These are phyloP conservation scores for Sporisorium exsertum DNA, from an alignment of 1,284 basidiomycete genomes.

Conservation along the genomic window DNA sequence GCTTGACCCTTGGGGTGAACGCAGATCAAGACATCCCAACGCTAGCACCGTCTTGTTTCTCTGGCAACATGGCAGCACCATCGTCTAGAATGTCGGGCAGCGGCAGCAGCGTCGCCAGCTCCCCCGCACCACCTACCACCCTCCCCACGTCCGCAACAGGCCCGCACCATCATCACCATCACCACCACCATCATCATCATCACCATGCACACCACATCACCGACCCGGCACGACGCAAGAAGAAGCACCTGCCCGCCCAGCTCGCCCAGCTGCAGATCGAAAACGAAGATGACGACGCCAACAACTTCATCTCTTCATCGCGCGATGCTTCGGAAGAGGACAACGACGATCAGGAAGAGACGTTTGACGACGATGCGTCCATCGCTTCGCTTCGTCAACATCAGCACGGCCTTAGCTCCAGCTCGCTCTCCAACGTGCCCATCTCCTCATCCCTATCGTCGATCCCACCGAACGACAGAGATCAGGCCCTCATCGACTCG, in stretches of 20 bases:
- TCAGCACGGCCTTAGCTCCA: conserved; percentile 30
- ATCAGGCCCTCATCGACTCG: conserved; percentile 51
- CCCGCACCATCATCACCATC: conserved; percentile 28
- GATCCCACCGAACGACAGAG: conserved; percentile 49
- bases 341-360: conserved; percentile 56
- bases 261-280: conserved; percentile 52
- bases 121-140: conserved; percentile 11
- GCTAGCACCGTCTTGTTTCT: background rate
- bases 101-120: conserved; percentile 37
- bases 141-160: conserved; percentile 7
- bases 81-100: conserved; percentile 31
- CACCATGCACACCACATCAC: conserved; percentile 51
- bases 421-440: conserved; percentile 34
- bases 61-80: conserved; percentile 12
- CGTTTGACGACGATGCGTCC: conserved; percentile 51
- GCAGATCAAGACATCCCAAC: background rate
- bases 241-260: conserved; percentile 52
- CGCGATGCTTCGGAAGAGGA: conserved; percentile 56
- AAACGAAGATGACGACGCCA: conserved; percentile 39
- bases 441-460: conserved; percentile 44
- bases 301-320: conserved; percentile 52
- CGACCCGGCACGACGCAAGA: conserved; percentile 50
- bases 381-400: conserved; percentile 50
- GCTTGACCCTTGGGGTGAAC: background rate
- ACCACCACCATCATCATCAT: conserved; percentile 51